These are phyloP conservation scores for Elongisporangium anandrum DNA, from an alignment of 352 stramenopile genomes.

Conservation along the genomic window DNA sequence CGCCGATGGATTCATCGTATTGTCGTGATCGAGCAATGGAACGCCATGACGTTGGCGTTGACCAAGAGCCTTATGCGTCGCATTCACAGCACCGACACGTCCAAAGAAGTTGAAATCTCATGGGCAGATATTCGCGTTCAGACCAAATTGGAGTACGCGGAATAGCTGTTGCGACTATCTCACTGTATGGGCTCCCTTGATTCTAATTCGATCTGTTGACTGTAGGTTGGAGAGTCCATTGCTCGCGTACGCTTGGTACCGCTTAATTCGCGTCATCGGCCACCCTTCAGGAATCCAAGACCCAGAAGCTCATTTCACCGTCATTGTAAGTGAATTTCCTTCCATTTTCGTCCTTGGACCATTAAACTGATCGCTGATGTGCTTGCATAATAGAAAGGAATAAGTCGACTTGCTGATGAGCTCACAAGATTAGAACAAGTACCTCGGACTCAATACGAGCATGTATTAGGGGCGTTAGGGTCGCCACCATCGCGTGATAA, in stretches of 20 bases:
- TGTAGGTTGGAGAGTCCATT: constrained; percentile 56
- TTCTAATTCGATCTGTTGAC: background rate
- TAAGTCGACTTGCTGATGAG: constrained; percentile 73
- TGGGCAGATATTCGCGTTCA: constrained; percentile 64
- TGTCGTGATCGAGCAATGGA: constrained; percentile 87
- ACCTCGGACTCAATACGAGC: constrained; percentile 66
- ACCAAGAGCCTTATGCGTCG: constrained; percentile 73
- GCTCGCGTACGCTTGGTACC: constrained; percentile 83
- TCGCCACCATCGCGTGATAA: constrained; percentile 39
- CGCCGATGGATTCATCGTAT: constrained; percentile 82
- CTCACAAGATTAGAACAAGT: constrained; percentile 67
- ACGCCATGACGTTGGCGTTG: constrained; percentile 65
- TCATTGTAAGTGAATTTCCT: constrained; percentile 37
- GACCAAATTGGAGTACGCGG: constrained; percentile 59
- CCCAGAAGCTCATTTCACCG: constrained; percentile 77
- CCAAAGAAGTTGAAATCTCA: constrained; percentile 63
- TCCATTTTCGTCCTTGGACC: background rate
- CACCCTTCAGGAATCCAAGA: constrained; percentile 80
- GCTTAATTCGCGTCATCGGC: constrained; percentile 74
- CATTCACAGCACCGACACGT: constrained; percentile 42
- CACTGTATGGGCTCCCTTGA: background rate
- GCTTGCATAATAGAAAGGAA: constrained; percentile 46
- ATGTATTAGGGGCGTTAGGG: constrained; percentile 62
- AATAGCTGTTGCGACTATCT: background rate
- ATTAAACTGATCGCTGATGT: background rate